Base-by-base conservation (phyloP, 2,329 filamentous ascomycete genomes). In the Monosporascus cannonballus region DNA sequence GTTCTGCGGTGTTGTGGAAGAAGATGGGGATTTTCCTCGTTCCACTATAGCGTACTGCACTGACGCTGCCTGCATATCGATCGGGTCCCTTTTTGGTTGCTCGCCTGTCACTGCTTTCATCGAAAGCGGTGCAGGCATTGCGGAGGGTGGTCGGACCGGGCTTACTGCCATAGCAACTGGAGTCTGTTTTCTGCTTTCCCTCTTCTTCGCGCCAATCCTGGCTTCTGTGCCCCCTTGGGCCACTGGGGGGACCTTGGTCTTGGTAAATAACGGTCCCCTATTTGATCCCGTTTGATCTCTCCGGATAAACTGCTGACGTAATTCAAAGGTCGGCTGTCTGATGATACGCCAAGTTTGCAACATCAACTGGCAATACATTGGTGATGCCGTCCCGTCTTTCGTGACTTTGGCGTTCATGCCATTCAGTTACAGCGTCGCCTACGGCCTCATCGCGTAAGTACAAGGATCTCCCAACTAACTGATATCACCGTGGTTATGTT, bases 11-110 rank as follows among this genome's bases (percentile, higher is more conserved):
- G 79, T 80, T 45, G 81, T 87, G 59, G 77, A 85, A 59, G 76
- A 80, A 46, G 83, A 86, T 2, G 83, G 85, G n/a, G 90, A 95
- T 66, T 96, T 96, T 57, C 89, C 92, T 50, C 85, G 90, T 41
- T 92, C 88, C 2, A 90, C 90, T 1, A 72, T 93, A 34, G 91
- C 91, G 1, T 91, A 90, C 67, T 86, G 80, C 60, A 83, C 81
- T 3, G 87, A 91, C 58, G 86, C 87, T 1, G 69, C 84, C 15
- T 85, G 84, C 55, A 89, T 90, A 57, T 87, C 85, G 1, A 80
- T 90, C 48, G 85, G 86, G 3, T 80, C 84, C 0, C 73, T 91
- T 1, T 77, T 90, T 53, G 87, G 86, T 3, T 81, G 77, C 44
- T 86, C 86, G 0, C 87, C 87, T 0, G 83, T 88, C 0, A 90